These are phyloP conservation scores for Microthlaspi erraticum DNA, from an alignment of 345 rosid genomes.

Conservation along the genomic window DNA sequence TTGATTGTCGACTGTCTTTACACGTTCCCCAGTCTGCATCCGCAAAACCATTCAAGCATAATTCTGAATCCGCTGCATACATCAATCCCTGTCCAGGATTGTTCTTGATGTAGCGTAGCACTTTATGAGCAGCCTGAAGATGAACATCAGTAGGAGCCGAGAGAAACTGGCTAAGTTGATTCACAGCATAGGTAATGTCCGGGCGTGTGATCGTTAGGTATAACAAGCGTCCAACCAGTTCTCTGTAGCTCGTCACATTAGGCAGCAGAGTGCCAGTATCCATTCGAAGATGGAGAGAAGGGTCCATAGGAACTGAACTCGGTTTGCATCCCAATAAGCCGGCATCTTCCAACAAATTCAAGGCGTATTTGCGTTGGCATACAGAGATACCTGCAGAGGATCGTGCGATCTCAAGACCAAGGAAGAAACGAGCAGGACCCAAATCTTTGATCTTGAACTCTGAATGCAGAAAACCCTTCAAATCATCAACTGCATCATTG, in stretches of 20 bases:
- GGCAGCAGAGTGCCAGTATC: neutral
- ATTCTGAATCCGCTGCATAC: neutral
- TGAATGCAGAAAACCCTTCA: neutral
- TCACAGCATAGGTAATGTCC: neutral
- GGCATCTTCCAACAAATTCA: neutral
- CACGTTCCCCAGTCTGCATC: neutral
- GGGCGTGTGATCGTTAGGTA: neutral
- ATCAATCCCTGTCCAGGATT: neutral
- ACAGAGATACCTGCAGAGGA: neutral
- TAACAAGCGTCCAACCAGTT: neutral
- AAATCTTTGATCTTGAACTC: neutral
- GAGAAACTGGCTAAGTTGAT: neutral
- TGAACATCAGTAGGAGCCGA: neutral
- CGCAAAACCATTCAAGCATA: neutral
- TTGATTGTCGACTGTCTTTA: neutral
- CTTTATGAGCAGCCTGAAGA: neutral
- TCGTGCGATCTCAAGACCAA: neutral
- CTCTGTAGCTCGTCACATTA: neutral
- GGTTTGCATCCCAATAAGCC: neutral
- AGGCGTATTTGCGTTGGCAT: neutral
- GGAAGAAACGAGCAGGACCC: neutral
- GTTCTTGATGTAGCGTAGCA: neutral
- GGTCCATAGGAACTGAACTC: neutral
- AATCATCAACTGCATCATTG: neutral
- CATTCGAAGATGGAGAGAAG: neutral